phyloP scores from a whole-genome alignment of 768 basidiomycete species.

The Leucogyrophana mollusca region DNA sequence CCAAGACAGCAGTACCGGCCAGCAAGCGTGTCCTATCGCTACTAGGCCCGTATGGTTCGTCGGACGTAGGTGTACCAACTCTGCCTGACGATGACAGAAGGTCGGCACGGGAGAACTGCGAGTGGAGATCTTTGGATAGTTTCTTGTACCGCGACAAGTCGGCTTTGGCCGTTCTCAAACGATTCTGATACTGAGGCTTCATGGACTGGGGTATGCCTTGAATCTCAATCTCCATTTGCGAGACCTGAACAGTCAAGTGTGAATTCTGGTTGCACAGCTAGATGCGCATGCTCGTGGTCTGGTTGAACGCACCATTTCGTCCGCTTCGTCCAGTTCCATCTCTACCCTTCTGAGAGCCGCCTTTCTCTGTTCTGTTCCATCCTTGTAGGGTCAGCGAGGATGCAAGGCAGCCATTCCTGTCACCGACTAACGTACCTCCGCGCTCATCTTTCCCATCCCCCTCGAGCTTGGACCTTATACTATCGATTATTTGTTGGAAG shows the following conservation, averaged over 20 bases:
- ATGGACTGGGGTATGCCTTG: constrained; percentile 90
- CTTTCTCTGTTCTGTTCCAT: constrained; percentile 70
- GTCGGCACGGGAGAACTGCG: constrained; percentile 70
- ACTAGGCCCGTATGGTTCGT: constrained; percentile 74
- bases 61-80: constrained; percentile 45
- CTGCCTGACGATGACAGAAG: constrained; percentile 58
- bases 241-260: constrained; percentile 58
- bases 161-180: constrained; percentile 72
- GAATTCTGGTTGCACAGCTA: not conserved
- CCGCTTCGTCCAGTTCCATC: constrained; percentile 97
- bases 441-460: constrained; percentile 62
- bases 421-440: constrained; percentile 61
- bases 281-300: no score
- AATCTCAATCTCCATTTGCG: constrained; percentile 99
- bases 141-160: constrained; percentile 82
- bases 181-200: constrained; percentile 70
- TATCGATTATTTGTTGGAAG: constrained; percentile 77
- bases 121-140: constrained; percentile 68
- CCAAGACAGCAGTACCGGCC: constrained; percentile 71
- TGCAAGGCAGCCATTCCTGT: not conserved
- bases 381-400: constrained; percentile 3
- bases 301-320: constrained; percentile 78
- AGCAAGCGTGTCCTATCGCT: constrained; percentile 81
- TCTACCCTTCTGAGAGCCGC: constrained; percentile 79
- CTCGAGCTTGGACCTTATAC: constrained; percentile 76